Evolutionary conservation across 345 rosid genomes (phyloP).

Genomic region (Passiflora organensis): DNA sequence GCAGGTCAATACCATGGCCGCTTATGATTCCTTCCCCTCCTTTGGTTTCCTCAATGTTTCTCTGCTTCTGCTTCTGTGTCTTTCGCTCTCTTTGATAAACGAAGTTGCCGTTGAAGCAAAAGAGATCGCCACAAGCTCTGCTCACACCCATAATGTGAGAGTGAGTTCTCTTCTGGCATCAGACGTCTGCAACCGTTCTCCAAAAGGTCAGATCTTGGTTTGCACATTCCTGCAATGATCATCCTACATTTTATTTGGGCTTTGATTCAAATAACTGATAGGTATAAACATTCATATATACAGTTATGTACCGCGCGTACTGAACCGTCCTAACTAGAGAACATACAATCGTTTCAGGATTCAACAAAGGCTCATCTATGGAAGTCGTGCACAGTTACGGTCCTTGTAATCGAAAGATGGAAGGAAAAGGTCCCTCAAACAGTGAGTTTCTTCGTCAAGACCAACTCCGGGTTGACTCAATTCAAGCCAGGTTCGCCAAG

Average conservation of each 20-base stretch:
- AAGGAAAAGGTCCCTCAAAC: background rate
- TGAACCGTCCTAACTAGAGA: no score
- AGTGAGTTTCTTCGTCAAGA: slow-evolving; percentile 12
- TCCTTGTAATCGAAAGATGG: slow-evolving; percentile 8
- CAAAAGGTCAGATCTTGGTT: background rate
- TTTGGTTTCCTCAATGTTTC: background rate
- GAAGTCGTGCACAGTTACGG: slow-evolving; percentile 7
- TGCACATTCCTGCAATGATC: background rate
- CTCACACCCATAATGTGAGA: background rate
- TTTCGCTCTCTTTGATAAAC: background rate
- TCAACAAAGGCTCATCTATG: background rate
- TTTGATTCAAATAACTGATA: background rate
- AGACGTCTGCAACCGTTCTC: background rate
- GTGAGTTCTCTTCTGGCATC: background rate
- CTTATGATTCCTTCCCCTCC: background rate
- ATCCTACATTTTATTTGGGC: background rate
- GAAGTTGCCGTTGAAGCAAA: background rate
- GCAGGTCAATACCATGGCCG: background rate
- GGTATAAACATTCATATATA: no score
- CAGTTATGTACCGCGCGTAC: no score
- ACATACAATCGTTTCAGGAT: no score
- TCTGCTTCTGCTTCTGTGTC: background rate
- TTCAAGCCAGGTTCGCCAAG: slow-evolving; percentile 6
- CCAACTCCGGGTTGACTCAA: slow-evolving; percentile 5
- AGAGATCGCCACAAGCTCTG: background rate